These are phyloP conservation scores for Ophiostoma populinum DNA, from an alignment of 2,329 filamentous ascomycete species.

Conservation along the genomic window DNA sequence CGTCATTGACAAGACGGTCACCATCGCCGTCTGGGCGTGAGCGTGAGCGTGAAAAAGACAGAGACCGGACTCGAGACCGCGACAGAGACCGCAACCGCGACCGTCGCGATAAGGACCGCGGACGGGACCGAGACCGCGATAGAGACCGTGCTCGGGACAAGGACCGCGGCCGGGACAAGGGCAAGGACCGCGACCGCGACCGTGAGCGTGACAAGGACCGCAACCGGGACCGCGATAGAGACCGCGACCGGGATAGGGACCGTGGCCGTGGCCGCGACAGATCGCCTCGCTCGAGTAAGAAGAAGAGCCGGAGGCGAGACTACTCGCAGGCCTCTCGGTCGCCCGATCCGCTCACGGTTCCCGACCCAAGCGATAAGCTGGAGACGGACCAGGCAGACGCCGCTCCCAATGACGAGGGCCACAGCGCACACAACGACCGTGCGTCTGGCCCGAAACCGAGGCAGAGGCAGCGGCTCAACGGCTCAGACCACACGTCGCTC, in stretches of 20 bases:
- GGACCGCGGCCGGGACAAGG: background rate
- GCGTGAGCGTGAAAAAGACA: constrained; percentile 13
- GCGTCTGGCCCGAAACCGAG: background rate
- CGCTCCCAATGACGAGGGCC: constrained; percentile 24
- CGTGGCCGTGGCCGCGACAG: background rate
- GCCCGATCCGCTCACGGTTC: constrained; percentile 18
- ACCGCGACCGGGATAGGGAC: background rate
- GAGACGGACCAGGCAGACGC: too few species aligned
- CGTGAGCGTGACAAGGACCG: background rate
- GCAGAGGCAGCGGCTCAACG: constrained; percentile 6
- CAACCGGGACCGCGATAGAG: background rate
- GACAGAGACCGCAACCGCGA: constrained; percentile 13
- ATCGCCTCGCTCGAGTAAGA: constrained; percentile 8
- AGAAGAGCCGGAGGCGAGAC: constrained; percentile 18
- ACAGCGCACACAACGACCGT: constrained; percentile 17
- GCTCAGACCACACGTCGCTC: constrained; percentile 19
- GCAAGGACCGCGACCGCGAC: background rate
- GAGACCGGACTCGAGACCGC: constrained; percentile 21
- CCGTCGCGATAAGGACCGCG: background rate
- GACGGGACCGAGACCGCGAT: background rate
- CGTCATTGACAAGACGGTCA: constrained; percentile 4
- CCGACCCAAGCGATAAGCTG: too few species aligned
- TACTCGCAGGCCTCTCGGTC: constrained; percentile 15
- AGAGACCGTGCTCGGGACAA: constrained; percentile 1
- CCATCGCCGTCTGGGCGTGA: background rate